These are phyloP conservation scores for Myxozyma geophila DNA, from an alignment of 805 yeast genomes.

Conservation along the genomic window DNA sequence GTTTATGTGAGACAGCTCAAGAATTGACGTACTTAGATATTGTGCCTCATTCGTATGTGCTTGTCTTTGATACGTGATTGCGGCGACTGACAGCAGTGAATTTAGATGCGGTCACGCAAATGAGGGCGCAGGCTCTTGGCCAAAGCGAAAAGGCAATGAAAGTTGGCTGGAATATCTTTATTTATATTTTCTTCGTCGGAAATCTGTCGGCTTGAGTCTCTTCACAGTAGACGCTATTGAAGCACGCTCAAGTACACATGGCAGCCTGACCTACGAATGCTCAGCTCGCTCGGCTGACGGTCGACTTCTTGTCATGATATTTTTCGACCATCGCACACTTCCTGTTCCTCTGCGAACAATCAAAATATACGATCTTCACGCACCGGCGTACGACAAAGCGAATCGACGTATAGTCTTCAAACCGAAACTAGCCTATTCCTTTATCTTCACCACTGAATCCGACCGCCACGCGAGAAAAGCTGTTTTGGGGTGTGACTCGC, in stretches of 20 bases:
- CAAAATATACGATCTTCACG: conserved; percentile 18
- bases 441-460: conserved; percentile 8
- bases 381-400: not conserved
- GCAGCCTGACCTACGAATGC: conserved; percentile 23
- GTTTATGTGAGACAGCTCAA: conserved; percentile 9
- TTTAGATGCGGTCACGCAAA: not conserved
- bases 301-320: conserved; percentile 11
- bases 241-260: not conserved
- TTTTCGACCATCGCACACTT: conserved; percentile 15
- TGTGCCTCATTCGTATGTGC: conserved; percentile 14
- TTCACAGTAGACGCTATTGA: not conserved
- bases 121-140: conserved; percentile 3
- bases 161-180: conserved; percentile 19
- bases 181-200: conserved; percentile 27
- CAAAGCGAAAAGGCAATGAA: conserved; percentile 3
- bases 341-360: conserved; percentile 27
- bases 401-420: not conserved
- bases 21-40: conserved; percentile 15
- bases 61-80: not conserved
- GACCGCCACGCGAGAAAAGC: conserved; percentile 23
- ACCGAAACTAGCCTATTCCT: conserved; percentile 13
- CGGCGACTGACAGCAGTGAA: not conserved
- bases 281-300: conserved; percentile 30
- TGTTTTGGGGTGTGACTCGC: conserved; percentile 22
- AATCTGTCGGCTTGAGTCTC: conserved; percentile 17